Evolutionary conservation across 2,329 filamentous ascomycete species (phyloP).

Genomic region (Colletotrichum godetiae): DNA sequence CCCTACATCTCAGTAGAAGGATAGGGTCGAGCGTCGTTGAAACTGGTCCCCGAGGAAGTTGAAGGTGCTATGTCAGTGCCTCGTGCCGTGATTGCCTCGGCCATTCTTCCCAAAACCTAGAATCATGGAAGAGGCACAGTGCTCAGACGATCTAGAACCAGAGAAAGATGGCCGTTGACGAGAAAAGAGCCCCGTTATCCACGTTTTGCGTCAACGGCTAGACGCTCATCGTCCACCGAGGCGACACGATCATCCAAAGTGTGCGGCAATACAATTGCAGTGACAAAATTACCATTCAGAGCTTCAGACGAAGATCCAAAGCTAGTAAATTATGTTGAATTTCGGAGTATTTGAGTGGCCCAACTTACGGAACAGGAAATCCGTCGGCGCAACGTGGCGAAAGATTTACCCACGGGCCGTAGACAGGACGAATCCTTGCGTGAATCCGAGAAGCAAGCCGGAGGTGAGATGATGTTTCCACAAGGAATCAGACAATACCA

Average conservation of each 20-base stretch:
- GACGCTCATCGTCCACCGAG: neutral
- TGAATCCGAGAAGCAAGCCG: no score
- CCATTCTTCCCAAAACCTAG: neutral
- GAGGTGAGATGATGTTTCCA: neutral
- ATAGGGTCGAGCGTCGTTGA: neutral
- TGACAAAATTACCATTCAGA: neutral
- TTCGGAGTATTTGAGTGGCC: neutral
- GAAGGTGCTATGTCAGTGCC: neutral
- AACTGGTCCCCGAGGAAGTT: no score
- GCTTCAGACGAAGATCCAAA: neutral
- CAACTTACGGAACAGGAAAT: neutral
- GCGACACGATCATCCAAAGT: neutral
- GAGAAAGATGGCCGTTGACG: neutral
- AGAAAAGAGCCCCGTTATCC: neutral
- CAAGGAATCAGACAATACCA: neutral
- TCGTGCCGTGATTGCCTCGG: neutral
- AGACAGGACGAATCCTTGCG: conserved; percentile 9
- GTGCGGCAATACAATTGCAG: neutral
- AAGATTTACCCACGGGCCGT: conserved; percentile 1
- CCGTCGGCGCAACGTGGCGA: conserved; percentile 14
- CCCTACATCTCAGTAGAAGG: no score
- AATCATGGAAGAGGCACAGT: neutral
- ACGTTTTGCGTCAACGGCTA: neutral
- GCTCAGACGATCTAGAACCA: neutral
- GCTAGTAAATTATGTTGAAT: neutral